phyloP scores from a whole-genome alignment of 495 filamentous ascomycete genomes.

The Clavariopsis aquatica region DNA sequence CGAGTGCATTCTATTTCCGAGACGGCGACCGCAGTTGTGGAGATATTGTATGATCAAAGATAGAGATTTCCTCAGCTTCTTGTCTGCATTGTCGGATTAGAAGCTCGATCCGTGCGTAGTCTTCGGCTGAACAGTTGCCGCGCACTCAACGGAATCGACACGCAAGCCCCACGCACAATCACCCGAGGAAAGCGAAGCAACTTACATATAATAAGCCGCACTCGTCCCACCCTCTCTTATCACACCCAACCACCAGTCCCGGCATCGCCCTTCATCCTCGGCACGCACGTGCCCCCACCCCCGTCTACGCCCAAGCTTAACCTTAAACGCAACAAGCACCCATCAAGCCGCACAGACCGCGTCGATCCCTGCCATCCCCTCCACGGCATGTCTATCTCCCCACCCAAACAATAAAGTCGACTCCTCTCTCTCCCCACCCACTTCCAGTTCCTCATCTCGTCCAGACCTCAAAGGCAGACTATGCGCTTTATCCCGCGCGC shows the following conservation, averaged over 20 bases:
- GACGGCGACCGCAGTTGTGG: neutral
- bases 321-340: constrained; percentile 1
- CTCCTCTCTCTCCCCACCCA: neutral
- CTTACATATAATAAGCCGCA: too few relatives aligned
- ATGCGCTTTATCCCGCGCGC: neutral
- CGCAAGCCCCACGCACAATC: too few relatives aligned
- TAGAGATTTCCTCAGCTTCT: too few relatives aligned
- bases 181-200: too few relatives aligned
- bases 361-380: neutral
- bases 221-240: too few relatives aligned
- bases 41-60: neutral
- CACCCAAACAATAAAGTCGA: neutral
- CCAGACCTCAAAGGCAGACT: neutral
- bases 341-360: neutral
- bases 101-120: too few relatives aligned
- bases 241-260: neutral
- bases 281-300: neutral
- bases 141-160: too few relatives aligned
- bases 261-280: neutral
- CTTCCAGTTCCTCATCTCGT: neutral
- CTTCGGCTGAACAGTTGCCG: too few relatives aligned
- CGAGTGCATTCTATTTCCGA: neutral
- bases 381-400: neutral
- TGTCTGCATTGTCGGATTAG: too few relatives aligned
- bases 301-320: neutral